Base-by-base conservation (phyloP, 805 yeast genomes). In the Gaillardinia entomophila region DNA sequence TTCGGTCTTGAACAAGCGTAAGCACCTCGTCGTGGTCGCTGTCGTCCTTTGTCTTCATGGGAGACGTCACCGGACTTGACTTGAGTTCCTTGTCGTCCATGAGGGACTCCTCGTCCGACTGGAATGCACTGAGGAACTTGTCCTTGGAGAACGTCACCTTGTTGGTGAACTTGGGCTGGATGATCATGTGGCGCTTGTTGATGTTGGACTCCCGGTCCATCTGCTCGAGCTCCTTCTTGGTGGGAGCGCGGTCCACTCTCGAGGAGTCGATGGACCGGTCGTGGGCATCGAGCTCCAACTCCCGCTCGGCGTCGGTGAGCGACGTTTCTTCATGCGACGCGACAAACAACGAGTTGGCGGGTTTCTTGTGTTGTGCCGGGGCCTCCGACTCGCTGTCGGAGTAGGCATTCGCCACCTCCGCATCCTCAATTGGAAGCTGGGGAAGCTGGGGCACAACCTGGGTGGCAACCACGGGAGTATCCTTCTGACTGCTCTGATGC, bases 241-340 rank as follows among this genome's bases (percentile, higher is more conserved):
- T 45, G 8, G 40, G 33, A 6, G 26, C 20, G 8, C 26, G 31
- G 14, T 31, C 34, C 2, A 33, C 20, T 34, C 35, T 41, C 34
- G 33, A 46, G 3, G 54, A 42, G 6, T 55, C 51, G 25, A 49
- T 53, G 1, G 45, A 29, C 15, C 46, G 37, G 16, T 48, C 52
- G 24, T 49, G 46, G 2, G 41, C 43, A 13, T 38, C 46, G 4
- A 51, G 53, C 18, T 50, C 38, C 27, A 60, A 42, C 26, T 62
- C 71, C 14, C 57, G 43, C 34, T 66, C 71, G 36, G 64, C 71
- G 31, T 64, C 70, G 2, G 68, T 59, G 16, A 64, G 44, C 1
- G 69, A 42, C 2, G 49, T 43, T 24, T 43, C 55, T 30, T 57
- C n/a, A n/a, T n/a, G n/a, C n/a, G n/a, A n/a, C n/a, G n/a, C n/a